These are phyloP conservation scores for Penicillium sp. DNA, from an alignment of 2,329 filamentous ascomycete species.

Conservation along the genomic window DNA sequence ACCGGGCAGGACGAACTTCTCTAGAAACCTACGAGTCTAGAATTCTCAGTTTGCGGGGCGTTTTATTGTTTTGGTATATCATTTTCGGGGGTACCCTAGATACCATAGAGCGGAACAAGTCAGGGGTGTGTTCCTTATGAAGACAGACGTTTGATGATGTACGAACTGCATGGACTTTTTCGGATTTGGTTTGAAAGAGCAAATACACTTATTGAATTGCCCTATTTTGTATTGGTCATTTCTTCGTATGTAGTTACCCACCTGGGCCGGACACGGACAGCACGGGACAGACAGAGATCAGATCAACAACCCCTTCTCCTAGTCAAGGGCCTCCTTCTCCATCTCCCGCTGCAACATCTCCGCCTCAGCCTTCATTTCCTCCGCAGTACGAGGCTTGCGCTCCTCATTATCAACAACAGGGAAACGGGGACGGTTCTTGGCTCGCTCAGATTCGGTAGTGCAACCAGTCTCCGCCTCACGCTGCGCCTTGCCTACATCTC, in stretches of 20 bases:
- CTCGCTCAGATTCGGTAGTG: slow-evolving; percentile 35
- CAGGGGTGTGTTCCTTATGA: slow-evolving; percentile 18
- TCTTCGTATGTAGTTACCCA: slow-evolving; percentile 6
- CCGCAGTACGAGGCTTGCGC: slow-evolving; percentile 69
- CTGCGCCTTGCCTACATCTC: slow-evolving; percentile 76
- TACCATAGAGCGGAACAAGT: slow-evolving; percentile 28
- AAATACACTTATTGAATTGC: slow-evolving; percentile 16
- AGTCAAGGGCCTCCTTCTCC: slow-evolving; percentile 45
- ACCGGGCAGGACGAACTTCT: neutral
- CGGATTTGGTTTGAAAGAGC: slow-evolving; percentile 6
- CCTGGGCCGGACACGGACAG: neutral
- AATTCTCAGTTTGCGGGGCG: slow-evolving; percentile 16
- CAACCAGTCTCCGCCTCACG: slow-evolving; percentile 56
- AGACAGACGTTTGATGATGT: slow-evolving; percentile 24
- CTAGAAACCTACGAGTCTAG: neutral
- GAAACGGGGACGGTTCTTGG: slow-evolving; percentile 65
- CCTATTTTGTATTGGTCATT: slow-evolving; percentile 2
- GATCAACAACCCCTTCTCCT: slow-evolving; percentile 9
- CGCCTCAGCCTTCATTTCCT: slow-evolving; percentile 83
- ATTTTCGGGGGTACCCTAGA: slow-evolving; percentile 15
- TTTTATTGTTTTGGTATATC: slow-evolving; percentile 17
- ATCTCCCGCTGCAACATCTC: slow-evolving; percentile 59
- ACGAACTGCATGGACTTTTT: slow-evolving; percentile 21
- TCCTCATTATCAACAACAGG: slow-evolving; percentile 73
- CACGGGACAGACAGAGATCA: neutral